Conservation (phyloP, 768 basidiomycete species). For the Mrakia blollopis region DNA sequence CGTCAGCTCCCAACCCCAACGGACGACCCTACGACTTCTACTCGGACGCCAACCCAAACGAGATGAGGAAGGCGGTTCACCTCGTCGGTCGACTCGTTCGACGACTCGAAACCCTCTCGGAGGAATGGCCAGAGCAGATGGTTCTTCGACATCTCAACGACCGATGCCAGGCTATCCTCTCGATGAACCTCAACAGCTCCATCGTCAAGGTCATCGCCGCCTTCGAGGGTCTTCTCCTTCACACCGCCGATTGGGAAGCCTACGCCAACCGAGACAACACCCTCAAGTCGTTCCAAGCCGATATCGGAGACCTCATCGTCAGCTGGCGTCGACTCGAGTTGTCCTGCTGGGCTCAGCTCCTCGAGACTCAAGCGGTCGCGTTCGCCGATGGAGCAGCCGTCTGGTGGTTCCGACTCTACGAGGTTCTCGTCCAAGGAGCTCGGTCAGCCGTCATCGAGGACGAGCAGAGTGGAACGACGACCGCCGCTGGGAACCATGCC, state of each 20-base stretch:
- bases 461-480: conserved; percentile 33
- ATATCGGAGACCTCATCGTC: conserved; percentile 67
- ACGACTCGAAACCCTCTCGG: conserved; percentile 57
- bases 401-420: conserved; percentile 92
- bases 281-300: conserved; percentile 61
- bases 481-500: conserved; percentile 49
- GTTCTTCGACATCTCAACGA: conserved; percentile 77
- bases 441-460: conserved; percentile 46
- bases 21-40: conserved; percentile 66
- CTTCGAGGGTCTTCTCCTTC: conserved; percentile 75
- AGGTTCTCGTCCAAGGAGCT: conserved; percentile 62
- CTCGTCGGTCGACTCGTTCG: conserved; percentile 53
- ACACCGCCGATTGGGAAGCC: conserved; percentile 93
- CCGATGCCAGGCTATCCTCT: conserved; percentile 63
- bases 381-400: conserved; percentile 48
- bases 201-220: conserved; percentile 76
- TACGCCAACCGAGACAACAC: conserved; percentile 90
- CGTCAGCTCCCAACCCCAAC: conserved; percentile 13
- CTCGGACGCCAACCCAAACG: conserved; percentile 63
- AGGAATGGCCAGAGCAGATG: conserved; percentile 96
- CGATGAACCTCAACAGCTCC: conserved; percentile 60
- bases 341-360: conserved; percentile 73
- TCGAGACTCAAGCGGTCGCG: conserved; percentile 61
- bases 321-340: conserved; percentile 87
- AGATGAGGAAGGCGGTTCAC: conserved; percentile 59